These are phyloP conservation scores for Chlamydomonas sphaeroides DNA, from an alignment of 139 green algal species.

Conservation along the genomic window DNA sequence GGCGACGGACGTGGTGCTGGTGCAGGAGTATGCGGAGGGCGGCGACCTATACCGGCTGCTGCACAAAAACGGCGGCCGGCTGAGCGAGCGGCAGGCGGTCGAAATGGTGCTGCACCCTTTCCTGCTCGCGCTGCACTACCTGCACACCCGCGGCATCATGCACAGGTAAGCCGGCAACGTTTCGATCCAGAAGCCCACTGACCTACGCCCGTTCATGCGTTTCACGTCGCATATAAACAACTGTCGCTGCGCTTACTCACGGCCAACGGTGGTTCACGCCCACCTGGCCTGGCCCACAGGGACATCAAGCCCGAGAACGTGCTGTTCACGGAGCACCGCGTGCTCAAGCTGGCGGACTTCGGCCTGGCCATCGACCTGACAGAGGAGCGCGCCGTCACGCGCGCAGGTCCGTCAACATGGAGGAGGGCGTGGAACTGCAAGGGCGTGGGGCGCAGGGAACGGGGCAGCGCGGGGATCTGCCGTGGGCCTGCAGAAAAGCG, in stretches of 20 bases:
- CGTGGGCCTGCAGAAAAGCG: no score
- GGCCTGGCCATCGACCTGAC: constrained; percentile 64
- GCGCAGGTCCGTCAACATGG: constrained; percentile 47
- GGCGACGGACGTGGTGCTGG: constrained; percentile 66
- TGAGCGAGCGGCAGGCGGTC: constrained; percentile 66
- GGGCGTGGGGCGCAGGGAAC: no score
- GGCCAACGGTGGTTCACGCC: no score
- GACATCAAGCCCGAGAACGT: constrained; percentile 48
- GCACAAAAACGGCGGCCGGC: constrained; percentile 66
- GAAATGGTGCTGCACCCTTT: constrained; percentile 77
- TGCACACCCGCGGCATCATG: constrained; percentile 64
- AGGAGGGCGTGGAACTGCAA: no score
- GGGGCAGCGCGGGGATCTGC: no score
- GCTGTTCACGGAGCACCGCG: constrained; percentile 58
- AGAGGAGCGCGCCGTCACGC: constrained; percentile 59
- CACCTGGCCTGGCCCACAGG: no score
- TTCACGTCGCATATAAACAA: no score
- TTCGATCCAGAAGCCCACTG: no score
- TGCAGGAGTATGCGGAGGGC: constrained; percentile 72
- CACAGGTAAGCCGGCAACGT: constrained; percentile 48
- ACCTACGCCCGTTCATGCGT: no score
- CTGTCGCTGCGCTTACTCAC: no score
- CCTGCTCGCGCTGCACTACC: constrained; percentile 66
- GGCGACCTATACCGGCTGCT: constrained; percentile 71
- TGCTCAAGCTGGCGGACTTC: constrained; percentile 66